Conservation (phyloP, 306 rosid species). For the Bauhinia variegata region DNA sequence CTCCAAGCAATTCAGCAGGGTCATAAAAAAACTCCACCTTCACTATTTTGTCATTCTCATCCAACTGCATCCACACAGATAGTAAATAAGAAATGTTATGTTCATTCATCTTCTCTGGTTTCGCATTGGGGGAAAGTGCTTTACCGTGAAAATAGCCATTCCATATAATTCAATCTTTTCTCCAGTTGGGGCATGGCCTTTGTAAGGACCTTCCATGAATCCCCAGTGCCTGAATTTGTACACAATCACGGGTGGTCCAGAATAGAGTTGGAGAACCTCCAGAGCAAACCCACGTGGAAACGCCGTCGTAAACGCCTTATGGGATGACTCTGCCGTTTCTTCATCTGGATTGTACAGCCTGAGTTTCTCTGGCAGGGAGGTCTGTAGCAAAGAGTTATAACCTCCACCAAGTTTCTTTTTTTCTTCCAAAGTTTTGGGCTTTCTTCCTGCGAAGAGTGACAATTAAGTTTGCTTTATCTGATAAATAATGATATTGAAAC, state of each 20-base stretch:
- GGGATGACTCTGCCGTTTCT: conserved; percentile 61
- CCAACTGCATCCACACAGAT: conserved; percentile 43
- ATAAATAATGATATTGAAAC: background rate
- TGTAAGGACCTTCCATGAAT: conserved; percentile 78
- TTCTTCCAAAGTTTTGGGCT: conserved; percentile 44
- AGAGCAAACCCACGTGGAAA: conserved; percentile 75
- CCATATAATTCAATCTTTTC: conserved; percentile 53
- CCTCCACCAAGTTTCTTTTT: conserved; percentile 65
- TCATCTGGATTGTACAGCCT: conserved; percentile 52
- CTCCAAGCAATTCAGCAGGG: conserved; percentile 64
- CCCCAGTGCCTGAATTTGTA: conserved; percentile 85
- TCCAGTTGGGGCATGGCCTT: conserved; percentile 63
- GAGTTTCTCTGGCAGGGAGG: conserved; percentile 54
- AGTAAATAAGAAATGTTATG: background rate
- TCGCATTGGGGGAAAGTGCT: background rate
- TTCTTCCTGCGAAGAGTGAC: conserved; percentile 47
- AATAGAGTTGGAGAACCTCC: conserved; percentile 54
- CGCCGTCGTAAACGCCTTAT: conserved; percentile 49
- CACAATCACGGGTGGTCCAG: conserved; percentile 61
- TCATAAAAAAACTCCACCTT: conserved; percentile 78
- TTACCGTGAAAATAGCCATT: conserved; percentile 56
- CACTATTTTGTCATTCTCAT: conserved; percentile 49
- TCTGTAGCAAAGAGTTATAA: conserved; percentile 56
- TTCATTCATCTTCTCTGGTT: too few species aligned
- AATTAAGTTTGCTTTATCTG: background rate